Conservation (phyloP, 345 rosid species). For the Populus euphratica region DNA sequence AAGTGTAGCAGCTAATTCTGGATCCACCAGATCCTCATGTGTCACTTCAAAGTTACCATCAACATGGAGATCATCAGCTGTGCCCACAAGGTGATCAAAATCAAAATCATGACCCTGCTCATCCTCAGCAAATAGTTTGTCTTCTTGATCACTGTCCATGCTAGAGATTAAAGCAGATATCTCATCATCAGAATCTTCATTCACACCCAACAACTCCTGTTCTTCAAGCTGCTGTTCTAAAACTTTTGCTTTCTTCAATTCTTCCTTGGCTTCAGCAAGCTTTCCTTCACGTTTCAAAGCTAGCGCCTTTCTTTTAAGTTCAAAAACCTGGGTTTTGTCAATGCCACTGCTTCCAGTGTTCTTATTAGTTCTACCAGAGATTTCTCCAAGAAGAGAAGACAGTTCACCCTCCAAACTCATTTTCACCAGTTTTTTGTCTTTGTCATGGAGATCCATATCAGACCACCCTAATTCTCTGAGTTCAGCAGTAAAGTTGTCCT, state of each 20-base stretch:
- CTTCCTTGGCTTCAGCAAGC: constrained; percentile 95
- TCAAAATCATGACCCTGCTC: constrained; percentile 37
- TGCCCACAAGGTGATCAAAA: constrained; percentile 43
- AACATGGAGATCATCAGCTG: constrained; percentile 45
- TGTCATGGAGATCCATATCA: constrained; percentile 50
- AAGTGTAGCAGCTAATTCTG: constrained; percentile 66
- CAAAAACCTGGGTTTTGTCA: constrained; percentile 58
- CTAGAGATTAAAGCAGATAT: constrained; percentile 56
- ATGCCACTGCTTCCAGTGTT: constrained; percentile 31
- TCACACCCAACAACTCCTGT: constrained; percentile 68
- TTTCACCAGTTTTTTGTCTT: constrained; percentile 43
- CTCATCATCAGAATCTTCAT: constrained; percentile 90
- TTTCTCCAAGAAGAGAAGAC: constrained; percentile 64
- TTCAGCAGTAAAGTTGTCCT: constrained; percentile 64
- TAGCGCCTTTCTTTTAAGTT: constrained; percentile 77
- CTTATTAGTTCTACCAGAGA: constrained; percentile 36
- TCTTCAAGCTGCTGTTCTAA: constrained; percentile 89
- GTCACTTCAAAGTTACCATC: constrained; percentile 72
- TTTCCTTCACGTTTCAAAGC: constrained; percentile 84
- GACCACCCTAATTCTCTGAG: constrained; percentile 82
- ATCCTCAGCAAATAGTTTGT: constrained; percentile 39
- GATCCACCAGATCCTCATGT: constrained; percentile 80
- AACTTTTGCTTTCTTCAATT: constrained; percentile 77
- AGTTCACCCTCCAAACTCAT: constrained; percentile 84
- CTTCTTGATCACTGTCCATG: constrained; percentile 58